Conservation (phyloP, 805 yeast genomes). For the Lachancea lanzarotensis region DNA sequence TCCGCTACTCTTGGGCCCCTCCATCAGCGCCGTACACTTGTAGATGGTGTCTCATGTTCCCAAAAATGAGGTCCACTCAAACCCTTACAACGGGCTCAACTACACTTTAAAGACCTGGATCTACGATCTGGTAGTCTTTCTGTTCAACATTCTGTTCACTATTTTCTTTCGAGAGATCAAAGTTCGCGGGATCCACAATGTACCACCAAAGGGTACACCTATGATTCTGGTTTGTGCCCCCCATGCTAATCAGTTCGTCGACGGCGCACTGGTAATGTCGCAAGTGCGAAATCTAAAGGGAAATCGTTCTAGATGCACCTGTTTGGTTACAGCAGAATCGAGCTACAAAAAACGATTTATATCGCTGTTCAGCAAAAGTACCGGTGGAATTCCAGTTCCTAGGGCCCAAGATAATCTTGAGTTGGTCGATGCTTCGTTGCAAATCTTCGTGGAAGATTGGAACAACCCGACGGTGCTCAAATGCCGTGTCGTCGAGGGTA, state of each 20-base stretch:
- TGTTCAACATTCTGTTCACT: conserved; percentile 28
- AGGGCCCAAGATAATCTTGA: conserved; percentile 81
- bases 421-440: conserved; percentile 54
- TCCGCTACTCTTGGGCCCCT: no score
- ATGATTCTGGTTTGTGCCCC: conserved; percentile 79
- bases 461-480: conserved; percentile 44
- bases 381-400: conserved; percentile 80
- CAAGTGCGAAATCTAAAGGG: conserved; percentile 46
- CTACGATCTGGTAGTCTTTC: conserved; percentile 26
- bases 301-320: conserved; percentile 56
- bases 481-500: conserved; percentile 41
- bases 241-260: conserved; percentile 84
- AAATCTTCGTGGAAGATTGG: conserved; percentile 47
- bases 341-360: conserved; percentile 59
- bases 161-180: conserved; percentile 68
- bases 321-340: conserved; percentile 77
- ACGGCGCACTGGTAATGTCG: conserved; percentile 70
- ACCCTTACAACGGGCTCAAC: conserved; percentile 23
- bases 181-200: conserved; percentile 50
- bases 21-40: not conserved
- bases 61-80: conserved; percentile 13
- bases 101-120: conserved; percentile 24
- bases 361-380: conserved; percentile 67
- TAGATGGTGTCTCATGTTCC: conserved; percentile 24
- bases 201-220: conserved; percentile 36